A percentile compares a stretch with the other conserved stretches of the same genome.
These are phyloP conservation scores for Tetracladium marchalianum DNA, from an alignment of 495 filamentous ascomycete genomes.

Conservation along the genomic window DNA sequence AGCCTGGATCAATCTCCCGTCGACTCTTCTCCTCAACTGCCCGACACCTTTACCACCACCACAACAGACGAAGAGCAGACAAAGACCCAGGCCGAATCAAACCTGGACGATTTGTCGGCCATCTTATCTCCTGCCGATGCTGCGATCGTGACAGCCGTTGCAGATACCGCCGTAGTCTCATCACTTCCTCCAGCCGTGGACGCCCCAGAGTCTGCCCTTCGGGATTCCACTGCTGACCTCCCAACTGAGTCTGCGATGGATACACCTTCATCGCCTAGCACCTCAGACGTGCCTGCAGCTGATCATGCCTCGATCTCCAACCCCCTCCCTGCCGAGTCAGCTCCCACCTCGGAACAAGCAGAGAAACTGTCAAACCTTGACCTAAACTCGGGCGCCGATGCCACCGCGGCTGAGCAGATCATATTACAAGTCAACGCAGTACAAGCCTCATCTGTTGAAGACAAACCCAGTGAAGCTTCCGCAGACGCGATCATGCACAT, in stretches of 20 bases:
- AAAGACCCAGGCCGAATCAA: constrained; percentile 1
- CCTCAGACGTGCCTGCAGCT: neutral
- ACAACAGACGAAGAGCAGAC: neutral
- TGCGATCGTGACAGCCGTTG: constrained; percentile 12
- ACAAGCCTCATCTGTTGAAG: too few relatives aligned
- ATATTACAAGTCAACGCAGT: neutral
- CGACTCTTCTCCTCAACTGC: constrained; percentile 14
- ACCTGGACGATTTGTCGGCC: neutral
- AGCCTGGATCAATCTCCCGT: constrained; percentile 15
- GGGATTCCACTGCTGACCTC: neutral
- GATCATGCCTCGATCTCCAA: neutral
- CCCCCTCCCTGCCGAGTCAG: neutral
- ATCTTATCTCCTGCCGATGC: constrained; percentile 6
- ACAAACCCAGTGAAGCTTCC: too few relatives aligned
- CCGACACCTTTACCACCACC: constrained; percentile 12
- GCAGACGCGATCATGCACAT: too few relatives aligned
- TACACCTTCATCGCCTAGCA: too few relatives aligned
- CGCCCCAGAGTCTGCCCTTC: constrained; percentile 18
- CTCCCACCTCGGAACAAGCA: neutral
- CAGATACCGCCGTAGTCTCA: constrained; percentile 8
- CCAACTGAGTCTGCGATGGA: too few relatives aligned
- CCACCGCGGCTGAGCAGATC: neutral
- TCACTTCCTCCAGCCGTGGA: constrained; percentile 14
- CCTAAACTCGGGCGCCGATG: neutral
- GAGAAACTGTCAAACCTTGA: neutral